Evolutionary conservation across 1,284 basidiomycete species (phyloP), one percentile per base, ranked within the genome.

Genomic region (Malassezia arunalokei): DNA sequence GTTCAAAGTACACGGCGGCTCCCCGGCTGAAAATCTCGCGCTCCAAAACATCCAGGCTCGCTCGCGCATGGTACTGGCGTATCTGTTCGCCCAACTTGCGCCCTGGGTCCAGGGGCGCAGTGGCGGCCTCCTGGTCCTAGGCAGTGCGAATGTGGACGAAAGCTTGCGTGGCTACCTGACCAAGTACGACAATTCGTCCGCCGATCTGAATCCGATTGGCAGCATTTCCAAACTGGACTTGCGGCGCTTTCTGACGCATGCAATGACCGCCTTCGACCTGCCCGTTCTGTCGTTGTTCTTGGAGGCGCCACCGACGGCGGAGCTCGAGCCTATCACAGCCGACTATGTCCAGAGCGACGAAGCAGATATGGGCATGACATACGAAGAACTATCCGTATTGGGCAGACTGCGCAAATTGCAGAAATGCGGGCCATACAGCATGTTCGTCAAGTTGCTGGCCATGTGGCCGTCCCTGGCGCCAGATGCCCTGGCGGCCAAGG

Each of bases 1-100:
- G 51, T 98, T 91, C 77, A 81, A 83, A 50, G 84, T 83, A 1
- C 87, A 95, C 61, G 94, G 94, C 5, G 94, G 92, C 0, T 79
- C 81, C 1, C 75, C 77, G 31, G 86, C 86, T 9, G 92, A 96
- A 77, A 99, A 98, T 71, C 77, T 98, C 28, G 94, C 94, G 3
- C 76, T 98, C 73, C 94, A 99, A 73, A 98, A 99, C 71, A 96
- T 98, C 44, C 92, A 96, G 75, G 94, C 92, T 15, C 79, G 92
- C 39, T 74, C 96, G 48, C 79, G 92, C 12, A 99, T 98, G 92
- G 83, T 98, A 3, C 75, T 98, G n/a, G 82, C 90, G 0, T 99
- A 98, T 74, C 77, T 96, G 75, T 96, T 98, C 67, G 94, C 94
- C 5, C 94, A 98, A 68, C 81, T 98, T 5, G 76, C 95, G 28